These are phyloP conservation scores for Caloboletus firmus DNA, from an alignment of 1,284 basidiomycete species.

Conservation along the genomic window DNA sequence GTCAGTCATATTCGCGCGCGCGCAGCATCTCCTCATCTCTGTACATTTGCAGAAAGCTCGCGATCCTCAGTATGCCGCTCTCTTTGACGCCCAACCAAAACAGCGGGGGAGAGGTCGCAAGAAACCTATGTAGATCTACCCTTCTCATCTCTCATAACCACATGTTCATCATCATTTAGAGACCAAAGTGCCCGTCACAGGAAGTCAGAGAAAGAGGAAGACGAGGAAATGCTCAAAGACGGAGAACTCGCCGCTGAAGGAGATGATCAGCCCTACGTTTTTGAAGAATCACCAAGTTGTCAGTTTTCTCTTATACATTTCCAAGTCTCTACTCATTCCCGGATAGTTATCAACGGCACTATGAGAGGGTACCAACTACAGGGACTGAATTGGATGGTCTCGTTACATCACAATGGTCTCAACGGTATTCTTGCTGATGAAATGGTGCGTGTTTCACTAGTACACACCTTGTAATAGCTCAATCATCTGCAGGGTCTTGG, in stretches of 20 bases:
- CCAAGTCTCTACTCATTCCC: neutral
- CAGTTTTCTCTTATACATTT: constrained; percentile 31
- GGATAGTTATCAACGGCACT: constrained; percentile 77
- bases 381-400: constrained; percentile 97
- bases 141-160: neutral
- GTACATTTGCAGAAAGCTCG: constrained; percentile 64
- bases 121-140: constrained; percentile 62
- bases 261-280: constrained; percentile 86
- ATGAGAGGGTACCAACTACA: constrained; percentile 97
- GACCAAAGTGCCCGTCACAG: constrained; percentile 82
- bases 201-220: constrained; percentile 98
- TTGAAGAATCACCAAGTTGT: constrained; percentile 92
- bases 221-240: constrained; percentile 91
- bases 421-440: constrained; percentile 95
- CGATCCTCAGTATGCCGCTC: constrained; percentile 90
- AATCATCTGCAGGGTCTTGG: constrained; percentile 76
- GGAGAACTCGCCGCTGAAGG: constrained; percentile 78
- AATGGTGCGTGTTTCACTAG: constrained; percentile 60
- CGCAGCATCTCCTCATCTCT: constrained; percentile 1
- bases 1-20: constrained; percentile 39
- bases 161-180: constrained; percentile 35
- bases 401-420: constrained; percentile 88
- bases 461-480: neutral
- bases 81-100: constrained; percentile 84
- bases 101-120: constrained; percentile 80